Evolutionary conservation across 2,329 filamentous ascomycete species (phyloP).

Genomic region (Talaromyces sp.): DNA sequence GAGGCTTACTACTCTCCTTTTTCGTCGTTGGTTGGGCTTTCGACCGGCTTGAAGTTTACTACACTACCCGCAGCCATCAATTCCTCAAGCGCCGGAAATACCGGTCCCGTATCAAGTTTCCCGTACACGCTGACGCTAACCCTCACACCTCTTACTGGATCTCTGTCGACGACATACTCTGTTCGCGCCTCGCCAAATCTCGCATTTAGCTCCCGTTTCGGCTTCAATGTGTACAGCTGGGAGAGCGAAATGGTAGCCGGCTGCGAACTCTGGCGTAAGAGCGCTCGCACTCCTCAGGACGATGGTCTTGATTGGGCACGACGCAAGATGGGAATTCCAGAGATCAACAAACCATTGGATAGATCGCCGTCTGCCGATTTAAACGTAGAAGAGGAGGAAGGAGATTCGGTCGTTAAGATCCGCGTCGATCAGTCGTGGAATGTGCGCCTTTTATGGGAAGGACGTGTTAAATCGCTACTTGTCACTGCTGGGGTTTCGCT

Average conservation of each 20-base stretch:
- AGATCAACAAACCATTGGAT: constrained; percentile 10
- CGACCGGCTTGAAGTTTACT: constrained; percentile 80
- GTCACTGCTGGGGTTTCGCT: constrained; percentile 86
- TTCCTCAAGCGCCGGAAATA: constrained; percentile 17
- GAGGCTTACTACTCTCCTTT: constrained; percentile 94
- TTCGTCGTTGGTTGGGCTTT: constrained; percentile 90
- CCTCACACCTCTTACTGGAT: constrained; percentile 89
- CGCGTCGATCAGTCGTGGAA: constrained; percentile 82
- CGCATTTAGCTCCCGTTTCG: constrained; percentile 82
- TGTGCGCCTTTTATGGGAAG: constrained; percentile 86
- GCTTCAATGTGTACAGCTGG: constrained; percentile 98
- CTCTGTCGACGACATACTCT: constrained; percentile 83
- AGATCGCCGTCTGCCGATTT: background rate
- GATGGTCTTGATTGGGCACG: constrained; percentile 39
- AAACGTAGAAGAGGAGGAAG: constrained; percentile 26
- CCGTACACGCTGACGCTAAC: constrained; percentile 92
- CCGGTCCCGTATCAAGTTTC: constrained; percentile 58
- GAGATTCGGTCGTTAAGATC: constrained; percentile 81
- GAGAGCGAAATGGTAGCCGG: constrained; percentile 91
- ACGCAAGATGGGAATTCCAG: constrained; percentile 26
- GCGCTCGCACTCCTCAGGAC: constrained; percentile 16
- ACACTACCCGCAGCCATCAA: constrained; percentile 60
- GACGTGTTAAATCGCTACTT: constrained; percentile 81
- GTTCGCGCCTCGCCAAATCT: constrained; percentile 79
- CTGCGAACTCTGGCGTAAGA: constrained; percentile 81